Evolutionary conservation across 2,329 filamentous ascomycete species (phyloP).

Genomic region (Emmonsia crescens): DNA sequence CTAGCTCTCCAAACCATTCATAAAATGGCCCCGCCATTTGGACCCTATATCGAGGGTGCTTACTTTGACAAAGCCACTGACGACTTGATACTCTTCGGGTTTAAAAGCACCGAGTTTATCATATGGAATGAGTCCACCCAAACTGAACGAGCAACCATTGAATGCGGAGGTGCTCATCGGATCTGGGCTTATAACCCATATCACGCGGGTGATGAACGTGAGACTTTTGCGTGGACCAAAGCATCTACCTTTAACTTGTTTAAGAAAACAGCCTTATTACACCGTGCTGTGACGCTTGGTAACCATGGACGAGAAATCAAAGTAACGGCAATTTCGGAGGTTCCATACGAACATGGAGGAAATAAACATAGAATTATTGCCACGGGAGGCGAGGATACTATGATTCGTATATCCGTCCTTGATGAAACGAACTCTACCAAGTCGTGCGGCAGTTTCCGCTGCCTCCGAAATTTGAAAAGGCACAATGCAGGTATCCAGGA

Average conservation of each 20-base stretch:
- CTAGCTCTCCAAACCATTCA: constrained; percentile 47
- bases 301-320: constrained; percentile 84
- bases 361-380: constrained; percentile 40
- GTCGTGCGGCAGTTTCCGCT: constrained; percentile 30
- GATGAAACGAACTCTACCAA: constrained; percentile 9
- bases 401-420: constrained; percentile 56
- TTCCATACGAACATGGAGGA: neutral
- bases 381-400: constrained; percentile 60
- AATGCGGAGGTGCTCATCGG: constrained; percentile 78
- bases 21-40: constrained; percentile 58
- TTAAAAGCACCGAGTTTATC: constrained; percentile 67
- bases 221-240: constrained; percentile 64
- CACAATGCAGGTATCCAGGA: constrained; percentile 79
- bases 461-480: constrained; percentile 56
- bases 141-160: constrained; percentile 57
- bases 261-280: constrained; percentile 31
- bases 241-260: constrained; percentile 45
- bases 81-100: constrained; percentile 66
- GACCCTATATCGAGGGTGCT: constrained; percentile 63
- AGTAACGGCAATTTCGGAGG: constrained; percentile 40
- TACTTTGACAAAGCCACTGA: constrained; percentile 43
- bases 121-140: constrained; percentile 67
- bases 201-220: constrained; percentile 22
- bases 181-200: constrained; percentile 51
- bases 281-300: constrained; percentile 50